Evolutionary conservation across 2,329 filamentous ascomycete species (phyloP).

Genomic region (Colletotrichum euphorbiae): DNA sequence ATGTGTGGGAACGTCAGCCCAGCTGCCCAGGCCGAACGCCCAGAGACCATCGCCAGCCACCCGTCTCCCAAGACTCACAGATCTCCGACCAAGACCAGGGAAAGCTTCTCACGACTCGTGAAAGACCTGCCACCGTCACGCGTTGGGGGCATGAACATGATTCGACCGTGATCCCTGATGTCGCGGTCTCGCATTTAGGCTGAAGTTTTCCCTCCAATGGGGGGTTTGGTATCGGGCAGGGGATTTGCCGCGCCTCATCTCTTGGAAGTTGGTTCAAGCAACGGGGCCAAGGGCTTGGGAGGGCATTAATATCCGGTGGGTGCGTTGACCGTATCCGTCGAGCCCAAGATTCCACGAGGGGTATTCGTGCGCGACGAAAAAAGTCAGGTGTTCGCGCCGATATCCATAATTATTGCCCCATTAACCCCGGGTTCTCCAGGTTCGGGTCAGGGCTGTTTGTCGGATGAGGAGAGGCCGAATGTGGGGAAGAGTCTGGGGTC

Average conservation of each 20-base stretch:
- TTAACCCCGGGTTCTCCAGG: conserved; percentile 9
- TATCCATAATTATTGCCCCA: not conserved
- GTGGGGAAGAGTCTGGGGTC: conserved; percentile 2
- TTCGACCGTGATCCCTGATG: conserved; percentile 10
- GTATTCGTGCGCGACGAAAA: not conserved
- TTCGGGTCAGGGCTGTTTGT: not conserved
- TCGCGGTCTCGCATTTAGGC: conserved; percentile 19
- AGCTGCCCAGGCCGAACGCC: not conserved
- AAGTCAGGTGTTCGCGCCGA: no score
- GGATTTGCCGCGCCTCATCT: not conserved
- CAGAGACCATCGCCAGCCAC: conserved; percentile 19
- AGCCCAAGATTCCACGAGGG: not conserved
- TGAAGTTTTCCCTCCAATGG: conserved; percentile 38
- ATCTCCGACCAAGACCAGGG: not conserved
- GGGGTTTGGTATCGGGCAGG: not conserved
- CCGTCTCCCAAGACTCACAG: conserved; percentile 12
- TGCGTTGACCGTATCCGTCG: conserved; percentile 8
- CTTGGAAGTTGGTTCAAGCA: conserved; percentile 27
- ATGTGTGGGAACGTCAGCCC: conserved; percentile 11
- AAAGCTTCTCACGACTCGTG: not conserved
- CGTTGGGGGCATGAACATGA: conserved; percentile 6
- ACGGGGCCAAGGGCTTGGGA: not conserved
- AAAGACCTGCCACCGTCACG: not conserved
- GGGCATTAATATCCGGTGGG: conserved; percentile 7
- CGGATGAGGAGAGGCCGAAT: conserved; percentile 1